Conservation (phyloP, 2,329 filamentous ascomycete genomes). For the Intubia oerlemansii region DNA sequence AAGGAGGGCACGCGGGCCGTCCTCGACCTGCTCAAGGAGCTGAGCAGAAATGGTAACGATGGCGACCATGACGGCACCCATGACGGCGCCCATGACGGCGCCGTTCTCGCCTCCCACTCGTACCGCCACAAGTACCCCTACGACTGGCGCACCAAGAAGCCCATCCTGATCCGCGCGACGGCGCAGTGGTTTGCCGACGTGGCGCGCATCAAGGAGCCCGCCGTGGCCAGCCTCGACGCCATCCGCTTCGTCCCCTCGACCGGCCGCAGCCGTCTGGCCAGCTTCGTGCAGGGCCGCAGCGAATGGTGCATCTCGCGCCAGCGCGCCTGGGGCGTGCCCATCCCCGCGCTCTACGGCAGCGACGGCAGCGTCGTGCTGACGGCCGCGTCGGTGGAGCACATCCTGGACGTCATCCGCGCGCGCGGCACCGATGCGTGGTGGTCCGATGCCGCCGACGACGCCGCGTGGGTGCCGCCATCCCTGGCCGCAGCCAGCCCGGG, state of each 20-base stretch:
- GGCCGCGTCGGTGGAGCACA: constrained; percentile 59
- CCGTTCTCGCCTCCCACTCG: constrained; percentile 47
- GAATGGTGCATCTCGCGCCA: constrained; percentile 98
- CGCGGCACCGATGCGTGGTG: constrained; percentile 89
- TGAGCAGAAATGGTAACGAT: no score
- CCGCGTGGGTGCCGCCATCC: constrained; percentile 51
- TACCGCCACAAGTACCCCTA: constrained; percentile 91
- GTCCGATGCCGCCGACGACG: constrained; percentile 57
- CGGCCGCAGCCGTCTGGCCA: constrained; percentile 55
- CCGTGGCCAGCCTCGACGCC: constrained; percentile 44
- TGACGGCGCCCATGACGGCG: no score
- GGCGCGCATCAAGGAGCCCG: constrained; percentile 53
- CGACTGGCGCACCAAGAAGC: constrained; percentile 89
- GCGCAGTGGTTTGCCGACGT: constrained; percentile 98
- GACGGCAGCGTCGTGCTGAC: constrained; percentile 59
- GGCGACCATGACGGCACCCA: no score
- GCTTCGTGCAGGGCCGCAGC: constrained; percentile 68
- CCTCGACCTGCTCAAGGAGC: constrained; percentile 44
- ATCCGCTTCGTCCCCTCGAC: constrained; percentile 62
- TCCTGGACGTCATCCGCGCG: constrained; percentile 55
- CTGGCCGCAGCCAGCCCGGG: constrained; percentile 24
- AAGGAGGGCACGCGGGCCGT: constrained; percentile 20
- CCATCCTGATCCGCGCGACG: constrained; percentile 77
- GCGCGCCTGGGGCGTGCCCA: constrained; percentile 89
- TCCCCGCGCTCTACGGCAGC: constrained; percentile 71